Evolutionary conservation across 2,329 filamentous ascomycete species (phyloP).

Genomic region (Fusarium subtropicale): DNA sequence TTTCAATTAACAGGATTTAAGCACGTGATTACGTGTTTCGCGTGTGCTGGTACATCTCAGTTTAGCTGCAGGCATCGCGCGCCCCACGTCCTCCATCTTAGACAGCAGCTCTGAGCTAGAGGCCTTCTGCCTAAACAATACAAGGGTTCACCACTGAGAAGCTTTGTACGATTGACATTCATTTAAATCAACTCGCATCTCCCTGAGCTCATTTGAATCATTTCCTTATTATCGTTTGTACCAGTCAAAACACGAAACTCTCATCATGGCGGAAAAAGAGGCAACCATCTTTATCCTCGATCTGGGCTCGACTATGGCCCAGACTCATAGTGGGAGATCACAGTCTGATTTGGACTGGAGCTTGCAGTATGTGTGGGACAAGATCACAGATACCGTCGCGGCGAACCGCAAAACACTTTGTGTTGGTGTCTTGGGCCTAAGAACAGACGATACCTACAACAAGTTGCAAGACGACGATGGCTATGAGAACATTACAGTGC

Average conservation of each 20-base stretch:
- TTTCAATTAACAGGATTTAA: background rate
- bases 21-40: slow-evolving; percentile 1
- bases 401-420: slow-evolving; percentile 75
- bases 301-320: slow-evolving; percentile 85
- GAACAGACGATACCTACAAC: slow-evolving; percentile 82
- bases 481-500: slow-evolving; percentile 84
- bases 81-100: slow-evolving; percentile 6
- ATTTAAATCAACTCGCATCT: slow-evolving; percentile 23
- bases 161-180: slow-evolving; percentile 13
- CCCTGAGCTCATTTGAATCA: background rate
- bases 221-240: background rate
- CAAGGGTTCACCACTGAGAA: slow-evolving; percentile 40
- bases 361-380: slow-evolving; percentile 96
- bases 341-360: slow-evolving; percentile 89
- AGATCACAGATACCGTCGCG: slow-evolving; percentile 76
- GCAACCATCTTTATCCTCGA: slow-evolving; percentile 93
- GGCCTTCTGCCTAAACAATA: slow-evolving; percentile 46
- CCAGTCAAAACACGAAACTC: background rate
- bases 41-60: background rate
- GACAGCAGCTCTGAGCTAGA: slow-evolving; percentile 4
- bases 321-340: slow-evolving; percentile 74
- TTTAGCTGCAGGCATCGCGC: slow-evolving; percentile 7
- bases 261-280: slow-evolving; percentile 89
- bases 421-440: slow-evolving; percentile 83
- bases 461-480: slow-evolving; percentile 74